Base-by-base conservation (phyloP, 139 green algal species). In the Chlorella sp. region DNA sequence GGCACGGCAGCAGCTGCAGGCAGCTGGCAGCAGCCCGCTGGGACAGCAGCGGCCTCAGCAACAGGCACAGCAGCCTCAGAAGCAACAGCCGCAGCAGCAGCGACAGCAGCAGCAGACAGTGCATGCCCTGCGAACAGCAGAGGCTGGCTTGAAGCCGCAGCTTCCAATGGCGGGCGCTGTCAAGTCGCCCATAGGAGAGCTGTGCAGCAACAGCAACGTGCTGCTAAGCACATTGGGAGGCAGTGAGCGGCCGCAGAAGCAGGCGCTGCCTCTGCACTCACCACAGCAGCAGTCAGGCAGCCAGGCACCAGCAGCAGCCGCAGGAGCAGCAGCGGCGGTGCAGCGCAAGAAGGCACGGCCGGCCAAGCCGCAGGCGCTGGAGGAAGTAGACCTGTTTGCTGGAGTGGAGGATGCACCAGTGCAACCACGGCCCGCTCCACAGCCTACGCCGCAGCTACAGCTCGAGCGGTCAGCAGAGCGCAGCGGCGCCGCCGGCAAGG, bases 81-180 rank as follows among this genome's bases (percentile, higher is more conserved):
- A 71, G 64, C 28, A 71, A 15, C 65, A 72, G 65, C 30, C 3
- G n/a, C 65, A 72, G 65, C 65, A 72, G 65, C 70, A 78, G 70
- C 70, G 7, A 12, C 25, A 26, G 39, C 70, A 23, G 7, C 0
- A 28, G 26, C 12, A 32, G 26, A 20, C 70, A 34, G 4, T n/a
- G n/a, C n/a, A n/a, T n/a, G n/a, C n/a, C n/a, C n/a, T n/a, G n/a
- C n/a, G n/a, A n/a, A n/a, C 23, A 23, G 13, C 26, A 36, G 70
- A 28, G 51, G 51, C 51, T 2, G 51, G 51, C 51, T 4, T 15
- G 51, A 60, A 60, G 51, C 51, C 51, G 51, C 51, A 60, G 51
- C 12, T 60, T 9, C 12, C 21, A 4, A 60, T 15, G 15, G 15
- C 12, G 3, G 15, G 11, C 51, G 21, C 2, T 4, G 51, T 20